These are phyloP conservation scores for Irpex lacteus DNA, from an alignment of 1,284 basidiomycete genomes.

Conservation along the genomic window DNA sequence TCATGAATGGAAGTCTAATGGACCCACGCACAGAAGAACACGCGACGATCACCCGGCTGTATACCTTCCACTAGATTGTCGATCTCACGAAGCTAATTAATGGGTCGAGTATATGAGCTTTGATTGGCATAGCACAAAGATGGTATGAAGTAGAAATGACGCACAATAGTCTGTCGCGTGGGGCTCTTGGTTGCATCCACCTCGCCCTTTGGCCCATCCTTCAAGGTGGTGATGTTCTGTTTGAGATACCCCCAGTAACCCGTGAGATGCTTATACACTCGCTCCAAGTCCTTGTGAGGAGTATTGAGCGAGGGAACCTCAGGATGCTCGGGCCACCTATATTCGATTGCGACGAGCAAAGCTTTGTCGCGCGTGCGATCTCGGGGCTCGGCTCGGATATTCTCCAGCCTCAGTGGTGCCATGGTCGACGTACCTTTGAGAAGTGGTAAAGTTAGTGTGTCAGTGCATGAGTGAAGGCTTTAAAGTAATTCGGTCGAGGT, in stretches of 20 bases:
- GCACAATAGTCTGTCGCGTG: neutral
- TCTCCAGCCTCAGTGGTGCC: neutral
- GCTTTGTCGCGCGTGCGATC: constrained; percentile 8
- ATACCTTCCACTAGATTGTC: constrained; percentile 3
- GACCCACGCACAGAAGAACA: constrained; percentile 14
- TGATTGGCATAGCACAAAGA: no score
- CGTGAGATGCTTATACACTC: neutral
- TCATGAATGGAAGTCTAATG: no score
- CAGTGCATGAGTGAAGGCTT: neutral
- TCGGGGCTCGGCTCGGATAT: neutral
- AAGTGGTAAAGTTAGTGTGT: neutral
- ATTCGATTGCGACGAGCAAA: constrained; percentile 11
- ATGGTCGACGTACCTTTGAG: neutral
- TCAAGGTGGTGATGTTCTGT: constrained; percentile 9
- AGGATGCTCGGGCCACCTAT: neutral
- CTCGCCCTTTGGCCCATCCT: neutral
- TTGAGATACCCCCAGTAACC: constrained; percentile 3
- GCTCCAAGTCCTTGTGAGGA: constrained; percentile 6
- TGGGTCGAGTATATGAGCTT: neutral
- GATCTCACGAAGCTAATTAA: constrained; percentile 5
- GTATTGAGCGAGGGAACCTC: neutral
- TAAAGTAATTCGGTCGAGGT: neutral
- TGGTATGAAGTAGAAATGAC: neutral
- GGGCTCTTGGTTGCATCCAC: neutral
- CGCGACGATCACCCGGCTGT: constrained; percentile 7